Evolutionary conservation across 257 asterid genomes (phyloP), one percentile per base, ranked within the genome.

Genomic region (Solanum okadae): DNA sequence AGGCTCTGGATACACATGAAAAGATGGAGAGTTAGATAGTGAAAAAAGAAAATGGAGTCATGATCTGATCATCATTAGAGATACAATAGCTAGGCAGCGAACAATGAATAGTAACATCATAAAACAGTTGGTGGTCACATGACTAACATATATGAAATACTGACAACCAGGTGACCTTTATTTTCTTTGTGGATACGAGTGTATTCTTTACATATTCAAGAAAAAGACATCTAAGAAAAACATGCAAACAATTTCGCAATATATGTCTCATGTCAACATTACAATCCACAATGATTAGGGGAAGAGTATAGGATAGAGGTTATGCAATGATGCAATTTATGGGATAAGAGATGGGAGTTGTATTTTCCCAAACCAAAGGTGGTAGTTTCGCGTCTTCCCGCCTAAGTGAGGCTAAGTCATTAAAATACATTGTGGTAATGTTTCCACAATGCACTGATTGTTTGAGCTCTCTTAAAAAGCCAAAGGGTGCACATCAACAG

Each of bases 1-100:
- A 89, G 94, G 71, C 83, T 87, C 98, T 95, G 95, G 91, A 87
- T 42, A 40, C 52, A 37, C 12, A 2, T 31, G 68, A 34, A 34
- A 73, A 67, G 23, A 40, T 63, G 42, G 81, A 73, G 77, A 61
- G 68, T 40, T 79, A 20, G 76, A 13, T 34, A 87, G 85, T 25
- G 13, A 65, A 29, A 14, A 52, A 10, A 34, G 35, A 22, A 38
- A 88, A 40, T 14, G 10, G 67, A 67, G 42, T 42, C 67, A 65
- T 67, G 65, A 71, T 85, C 76, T 37, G 65, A 85, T 65, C 29
- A 37, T 85, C 78, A 85, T 44, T 52, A 40, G 20, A 31, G 67
- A 63, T 82, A 42, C 86, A 85, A 13, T 40, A 85, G 63, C 67
- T 38, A 38, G 29, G 27, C 42, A 38, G 31, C 67, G 1, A 29